A percentile compares a stretch with the other conserved stretches of the same genome.
phyloP scores from a whole-genome alignment of 1,139 yeast species.

The Blastobotrys malaysiensis region DNA sequence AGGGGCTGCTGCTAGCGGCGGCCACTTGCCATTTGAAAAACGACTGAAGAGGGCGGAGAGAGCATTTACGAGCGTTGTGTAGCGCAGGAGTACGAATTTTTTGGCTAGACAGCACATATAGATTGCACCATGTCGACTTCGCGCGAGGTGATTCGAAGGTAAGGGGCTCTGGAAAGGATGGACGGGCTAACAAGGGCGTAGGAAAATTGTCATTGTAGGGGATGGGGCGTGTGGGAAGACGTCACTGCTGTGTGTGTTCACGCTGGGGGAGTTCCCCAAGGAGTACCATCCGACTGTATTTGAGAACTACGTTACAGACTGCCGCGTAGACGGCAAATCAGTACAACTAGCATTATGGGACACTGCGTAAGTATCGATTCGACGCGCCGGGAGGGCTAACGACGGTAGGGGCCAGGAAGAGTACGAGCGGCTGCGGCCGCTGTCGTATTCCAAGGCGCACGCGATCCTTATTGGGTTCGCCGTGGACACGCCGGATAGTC shows the following conservation, averaged over 20 bases:
- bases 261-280: constrained; percentile 68
- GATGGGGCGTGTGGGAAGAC: constrained; percentile 98
- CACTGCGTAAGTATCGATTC: constrained; percentile 51
- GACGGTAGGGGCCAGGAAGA: constrained; percentile 74
- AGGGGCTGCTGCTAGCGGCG: neutral
- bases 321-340: constrained; percentile 87
- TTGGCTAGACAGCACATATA: neutral
- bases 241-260: constrained; percentile 82
- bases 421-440: constrained; percentile 49
- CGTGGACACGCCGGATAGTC: constrained; percentile 57
- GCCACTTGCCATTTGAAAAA: neutral
- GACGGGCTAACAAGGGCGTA: constrained; percentile 15
- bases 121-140: constrained; percentile 1
- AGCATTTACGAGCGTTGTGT: too few species aligned
- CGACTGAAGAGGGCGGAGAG: neutral
- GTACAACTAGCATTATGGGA: constrained; percentile 92
- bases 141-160: constrained; percentile 24
- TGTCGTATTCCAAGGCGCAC: constrained; percentile 64
- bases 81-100: neutral
- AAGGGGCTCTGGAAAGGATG: neutral
- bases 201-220: constrained; percentile 87
- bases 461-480: constrained; percentile 65
- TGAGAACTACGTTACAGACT: constrained; percentile 90
- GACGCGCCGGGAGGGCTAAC: constrained; percentile 6
- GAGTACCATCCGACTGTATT: constrained; percentile 90